Evolutionary conservation across 2,329 filamentous ascomycete genomes (phyloP).

Genomic region (Neofusicoccum sp.): DNA sequence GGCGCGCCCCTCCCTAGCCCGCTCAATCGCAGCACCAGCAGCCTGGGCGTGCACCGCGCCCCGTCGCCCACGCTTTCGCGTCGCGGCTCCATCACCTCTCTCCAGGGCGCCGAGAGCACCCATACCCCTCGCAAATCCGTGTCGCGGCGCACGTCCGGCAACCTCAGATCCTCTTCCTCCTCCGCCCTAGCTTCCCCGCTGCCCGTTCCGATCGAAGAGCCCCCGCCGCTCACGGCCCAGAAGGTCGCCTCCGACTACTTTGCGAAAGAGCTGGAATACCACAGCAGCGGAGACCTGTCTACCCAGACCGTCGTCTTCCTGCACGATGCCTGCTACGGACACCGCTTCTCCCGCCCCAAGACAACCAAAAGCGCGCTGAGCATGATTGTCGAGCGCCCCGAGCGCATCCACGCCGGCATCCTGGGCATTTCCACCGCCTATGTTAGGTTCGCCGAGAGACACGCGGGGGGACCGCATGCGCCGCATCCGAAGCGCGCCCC

Average conservation of each 20-base stretch:
- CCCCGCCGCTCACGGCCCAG: slow-evolving; percentile 49
- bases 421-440: slow-evolving; percentile 84
- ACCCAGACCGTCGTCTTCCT: slow-evolving; percentile 76
- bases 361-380: slow-evolving; percentile 68
- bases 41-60: slow-evolving; percentile 40
- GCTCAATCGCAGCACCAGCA: slow-evolving; percentile 44
- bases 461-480: slow-evolving; percentile 67
- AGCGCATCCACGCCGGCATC: slow-evolving; percentile 80
- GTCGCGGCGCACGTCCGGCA: slow-evolving; percentile 45
- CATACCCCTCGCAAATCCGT: slow-evolving; percentile 36
- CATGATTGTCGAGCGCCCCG: slow-evolving; percentile 89
- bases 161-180: slow-evolving; percentile 34
- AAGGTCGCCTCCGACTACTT: slow-evolving; percentile 69
- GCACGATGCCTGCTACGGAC: slow-evolving; percentile 92
- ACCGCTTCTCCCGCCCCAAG: slow-evolving; percentile 81
- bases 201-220: slow-evolving; percentile 38
- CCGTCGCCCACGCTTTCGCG: slow-evolving; percentile 40
- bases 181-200: slow-evolving; percentile 37
- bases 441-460: slow-evolving; percentile 79
- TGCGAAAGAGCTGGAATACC: slow-evolving; percentile 62
- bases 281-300: slow-evolving; percentile 41
- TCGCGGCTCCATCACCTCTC: slow-evolving; percentile 16
- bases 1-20: slow-evolving; percentile 26
- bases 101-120: slow-evolving; percentile 18
- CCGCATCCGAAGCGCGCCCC: slow-evolving; percentile 63